phyloP scores from a whole-genome alignment of 352 stramenopile species.

The Pythium rhizo-oryzae region DNA sequence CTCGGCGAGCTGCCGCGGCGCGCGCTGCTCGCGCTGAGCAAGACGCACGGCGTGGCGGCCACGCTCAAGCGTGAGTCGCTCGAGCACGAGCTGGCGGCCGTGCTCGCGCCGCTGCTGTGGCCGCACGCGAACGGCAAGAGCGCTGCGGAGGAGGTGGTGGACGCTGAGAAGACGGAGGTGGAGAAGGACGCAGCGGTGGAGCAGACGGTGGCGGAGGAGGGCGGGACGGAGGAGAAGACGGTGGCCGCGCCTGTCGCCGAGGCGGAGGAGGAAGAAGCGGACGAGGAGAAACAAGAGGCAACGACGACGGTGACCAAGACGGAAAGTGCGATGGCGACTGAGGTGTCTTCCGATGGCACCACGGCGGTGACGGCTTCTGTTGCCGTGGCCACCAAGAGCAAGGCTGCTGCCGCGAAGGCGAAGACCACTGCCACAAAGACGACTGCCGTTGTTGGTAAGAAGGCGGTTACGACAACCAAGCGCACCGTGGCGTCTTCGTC shows the following conservation, averaged over 20 bases:
- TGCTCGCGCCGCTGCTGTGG: constrained; percentile 17
- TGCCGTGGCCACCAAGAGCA: not conserved
- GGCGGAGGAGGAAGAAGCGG: not conserved
- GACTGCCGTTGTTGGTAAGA: constrained; percentile 14
- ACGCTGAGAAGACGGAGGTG: not conserved
- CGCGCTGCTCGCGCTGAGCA: constrained; percentile 29
- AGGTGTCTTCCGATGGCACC: not conserved
- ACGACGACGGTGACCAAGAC: not conserved
- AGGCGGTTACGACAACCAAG: constrained; percentile 12
- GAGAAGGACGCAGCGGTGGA: not conserved
- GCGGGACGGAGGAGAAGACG: not conserved
- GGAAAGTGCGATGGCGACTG: not conserved
- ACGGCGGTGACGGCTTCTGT: not conserved
- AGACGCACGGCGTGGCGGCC: constrained; percentile 28
- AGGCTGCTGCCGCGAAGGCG: not conserved
- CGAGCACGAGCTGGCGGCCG: constrained; percentile 19
- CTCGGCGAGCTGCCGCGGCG: constrained; percentile 25
- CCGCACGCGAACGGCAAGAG: not conserved
- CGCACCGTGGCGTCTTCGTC: not conserved
- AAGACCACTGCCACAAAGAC: not conserved
- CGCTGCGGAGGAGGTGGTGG: not conserved
- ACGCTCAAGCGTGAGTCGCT: constrained; percentile 33
- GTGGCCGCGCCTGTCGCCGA: not conserved
- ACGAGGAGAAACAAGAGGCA: no score
- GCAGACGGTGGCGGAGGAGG: not conserved